A percentile compares a stretch with the other conserved stretches of the same genome.
These are phyloP conservation scores for Oleoguttula mirabilis DNA, from an alignment of 495 filamentous ascomycete species.

Conservation along the genomic window DNA sequence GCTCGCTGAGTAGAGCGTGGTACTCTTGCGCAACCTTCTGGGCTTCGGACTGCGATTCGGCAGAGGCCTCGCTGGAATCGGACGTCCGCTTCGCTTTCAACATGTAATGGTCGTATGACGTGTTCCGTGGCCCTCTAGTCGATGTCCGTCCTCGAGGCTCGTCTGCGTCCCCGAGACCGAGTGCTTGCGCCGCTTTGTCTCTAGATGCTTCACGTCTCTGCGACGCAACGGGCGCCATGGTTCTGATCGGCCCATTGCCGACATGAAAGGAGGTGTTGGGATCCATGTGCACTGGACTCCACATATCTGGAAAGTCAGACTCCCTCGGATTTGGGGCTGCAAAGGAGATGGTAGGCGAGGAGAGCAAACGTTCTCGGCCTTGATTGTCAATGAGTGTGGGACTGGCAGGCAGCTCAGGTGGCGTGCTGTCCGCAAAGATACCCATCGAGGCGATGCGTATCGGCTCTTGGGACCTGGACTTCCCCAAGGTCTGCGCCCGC, in stretches of 20 bases:
- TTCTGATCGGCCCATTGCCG: conserved; percentile 3
- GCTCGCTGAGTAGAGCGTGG: conserved; percentile 12
- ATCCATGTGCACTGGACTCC: too few relatives aligned
- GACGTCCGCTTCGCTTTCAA: neutral
- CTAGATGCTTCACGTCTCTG: conserved; percentile 7
- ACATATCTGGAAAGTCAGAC: too few relatives aligned
- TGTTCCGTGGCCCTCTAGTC: conserved; percentile 7
- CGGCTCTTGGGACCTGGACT: conserved; percentile 4
- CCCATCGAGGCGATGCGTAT: conserved; percentile 1
- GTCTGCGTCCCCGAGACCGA: conserved; percentile 1
- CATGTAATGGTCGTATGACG: conserved; percentile 3
- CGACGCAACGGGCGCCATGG: conserved; percentile 1
- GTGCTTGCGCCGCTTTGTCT: conserved; percentile 6
- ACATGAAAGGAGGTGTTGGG: conserved; percentile 1
- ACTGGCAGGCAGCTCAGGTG: neutral
- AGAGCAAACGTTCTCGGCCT: conserved; percentile 6
- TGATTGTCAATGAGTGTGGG: conserved; percentile 8
- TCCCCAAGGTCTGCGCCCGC: conserved; percentile 9
- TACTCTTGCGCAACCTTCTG: conserved; percentile 15
- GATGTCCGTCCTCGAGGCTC: conserved; percentile 8
- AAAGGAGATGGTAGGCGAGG: neutral
- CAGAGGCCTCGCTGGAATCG: neutral
- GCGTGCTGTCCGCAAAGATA: neutral
- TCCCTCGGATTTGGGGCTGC: too few relatives aligned
- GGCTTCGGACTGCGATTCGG: neutral